Evolutionary conservation across 108 stramenopile species (phyloP), one percentile per base, ranked within the genome.

Genomic region (Fistulifera pelliculosa): DNA sequence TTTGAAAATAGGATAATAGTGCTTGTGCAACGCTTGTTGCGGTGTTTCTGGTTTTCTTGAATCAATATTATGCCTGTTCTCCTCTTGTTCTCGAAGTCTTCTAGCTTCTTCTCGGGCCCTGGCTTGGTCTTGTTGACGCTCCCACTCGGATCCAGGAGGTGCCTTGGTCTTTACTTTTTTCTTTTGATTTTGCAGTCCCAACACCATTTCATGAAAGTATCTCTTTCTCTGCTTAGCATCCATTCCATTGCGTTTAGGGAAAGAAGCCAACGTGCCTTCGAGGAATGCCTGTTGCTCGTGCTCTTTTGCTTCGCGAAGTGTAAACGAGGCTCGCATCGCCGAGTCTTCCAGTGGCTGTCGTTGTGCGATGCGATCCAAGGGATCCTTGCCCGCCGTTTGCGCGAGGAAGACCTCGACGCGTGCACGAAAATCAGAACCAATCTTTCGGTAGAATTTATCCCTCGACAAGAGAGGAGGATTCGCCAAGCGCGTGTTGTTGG

Each of bases 281-380:
- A 91, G 64, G 21, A 91, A 58, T 21, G 75, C 64, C 15, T 74
- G 54, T 54, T 86, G 84, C 56, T 91, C 89, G 53, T 87, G 83
- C 31, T 81, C 70, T 57, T 91, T 91, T 27, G 74, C 71, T 55
- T 87, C 89, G 1, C 85, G 77, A 15, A 91, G 58, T 0, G 83
- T 83, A 57, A 91, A 91, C 11, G 89, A 85, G 0, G 83, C 71
- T 43, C 85, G 60, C 63, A 91, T 79, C 40, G 52, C 65, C 18
- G 68, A 55, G 41, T 82, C 81, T 10, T 80, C 74, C 61, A 76
- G 47, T 35, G 66, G 64, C 47, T 72, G 68, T 2, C 78, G 66
- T 50, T 74, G 73, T 11, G 66, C 60, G 45, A 79, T 74, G 38
- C 78, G 66, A 79, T 79, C 78, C 52, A 66, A 71, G 1, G 68